These are phyloP conservation scores for Gyrodon lividus DNA, from an alignment of 768 basidiomycete species.

Conservation along the genomic window DNA sequence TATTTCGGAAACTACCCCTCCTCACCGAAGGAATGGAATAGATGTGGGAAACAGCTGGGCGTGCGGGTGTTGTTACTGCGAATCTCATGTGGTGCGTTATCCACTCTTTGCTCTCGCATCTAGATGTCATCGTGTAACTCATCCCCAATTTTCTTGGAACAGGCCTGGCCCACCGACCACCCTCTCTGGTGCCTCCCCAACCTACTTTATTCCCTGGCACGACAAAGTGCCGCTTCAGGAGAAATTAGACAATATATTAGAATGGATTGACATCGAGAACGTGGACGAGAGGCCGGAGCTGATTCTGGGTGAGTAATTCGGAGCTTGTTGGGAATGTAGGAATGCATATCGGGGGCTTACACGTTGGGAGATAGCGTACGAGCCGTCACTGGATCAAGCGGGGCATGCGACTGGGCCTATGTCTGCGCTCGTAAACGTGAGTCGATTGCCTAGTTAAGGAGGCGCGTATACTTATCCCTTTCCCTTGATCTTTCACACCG, in stretches of 20 bases:
- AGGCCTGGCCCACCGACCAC: constrained; percentile 87
- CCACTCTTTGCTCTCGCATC: neutral
- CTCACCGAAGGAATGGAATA: constrained; percentile 28
- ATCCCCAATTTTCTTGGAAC: neutral
- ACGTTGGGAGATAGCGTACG: constrained; percentile 54
- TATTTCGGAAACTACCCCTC: neutral
- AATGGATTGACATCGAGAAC: constrained; percentile 78
- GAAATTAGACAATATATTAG: constrained; percentile 75
- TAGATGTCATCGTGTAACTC: neutral
- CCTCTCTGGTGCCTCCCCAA: constrained; percentile 58
- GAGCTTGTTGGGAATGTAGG: neutral
- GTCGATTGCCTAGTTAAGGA: constrained; percentile 15
- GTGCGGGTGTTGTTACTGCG: constrained; percentile 70
- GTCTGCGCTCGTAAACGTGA: constrained; percentile 69
- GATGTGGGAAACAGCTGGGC: constrained; percentile 90
- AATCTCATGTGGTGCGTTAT: constrained; percentile 86
- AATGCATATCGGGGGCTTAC: neutral
- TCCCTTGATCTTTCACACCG: neutral
- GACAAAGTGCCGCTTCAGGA: constrained; percentile 53
- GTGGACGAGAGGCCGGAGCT: constrained; percentile 70
- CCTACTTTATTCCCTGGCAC: constrained; percentile 79
- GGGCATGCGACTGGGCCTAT: constrained; percentile 72
- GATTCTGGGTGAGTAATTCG: constrained; percentile 55
- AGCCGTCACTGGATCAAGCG: constrained; percentile 84
- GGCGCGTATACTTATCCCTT: neutral